Base-by-base conservation (phyloP, 2,329 filamentous ascomycete species). In the Aspergillus ruber region DNA sequence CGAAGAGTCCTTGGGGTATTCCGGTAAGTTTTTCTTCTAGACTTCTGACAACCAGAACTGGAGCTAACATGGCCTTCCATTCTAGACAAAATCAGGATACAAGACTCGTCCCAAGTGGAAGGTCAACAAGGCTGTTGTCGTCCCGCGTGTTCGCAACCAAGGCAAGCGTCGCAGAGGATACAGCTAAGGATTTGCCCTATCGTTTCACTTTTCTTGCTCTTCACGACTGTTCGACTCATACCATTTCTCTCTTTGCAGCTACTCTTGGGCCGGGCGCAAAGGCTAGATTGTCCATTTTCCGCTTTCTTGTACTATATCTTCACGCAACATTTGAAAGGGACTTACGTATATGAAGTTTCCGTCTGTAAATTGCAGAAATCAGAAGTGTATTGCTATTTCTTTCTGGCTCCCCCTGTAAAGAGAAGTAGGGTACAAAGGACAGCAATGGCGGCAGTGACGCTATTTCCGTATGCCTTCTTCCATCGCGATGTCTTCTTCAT, bases 1-100 rank as follows among this genome's bases (percentile, higher is more conserved):
- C 94, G 29, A 89, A 93, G 60, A 95, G 89, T 73, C 93, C 93
- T 50, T 98, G 94, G 93, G 93, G 94, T 67, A 85, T 83, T 66
- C 91, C 89, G 65, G 90, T 94, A 85, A 74, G 88, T 82, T 46
- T 56, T 43, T 18, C 17, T 39, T 20, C 15, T 6, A 18, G 6
- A 33, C 9, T 21, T 20, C 10, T 39, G n/a, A 39, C 10, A 21
- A 8, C n/a, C 3, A 10, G 33, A 36, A 36, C 6, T 15, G 15
- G 18, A 40, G 51, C 53, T 56, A 40, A 61, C 41, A 3, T 47
- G 23, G 39, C 27, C 44, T 43, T 43, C 40, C 27, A 44, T 43
- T 44, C 27, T 52, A 78, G 75, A 72, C 76, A 53, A 79, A 79
- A 69, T 76, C 74, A 35, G 76, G 76, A 36, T 95, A 85, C 82